These are phyloP conservation scores for Fomitopsis schrenkii DNA, from an alignment of 1,284 basidiomycete species.

Conservation along the genomic window DNA sequence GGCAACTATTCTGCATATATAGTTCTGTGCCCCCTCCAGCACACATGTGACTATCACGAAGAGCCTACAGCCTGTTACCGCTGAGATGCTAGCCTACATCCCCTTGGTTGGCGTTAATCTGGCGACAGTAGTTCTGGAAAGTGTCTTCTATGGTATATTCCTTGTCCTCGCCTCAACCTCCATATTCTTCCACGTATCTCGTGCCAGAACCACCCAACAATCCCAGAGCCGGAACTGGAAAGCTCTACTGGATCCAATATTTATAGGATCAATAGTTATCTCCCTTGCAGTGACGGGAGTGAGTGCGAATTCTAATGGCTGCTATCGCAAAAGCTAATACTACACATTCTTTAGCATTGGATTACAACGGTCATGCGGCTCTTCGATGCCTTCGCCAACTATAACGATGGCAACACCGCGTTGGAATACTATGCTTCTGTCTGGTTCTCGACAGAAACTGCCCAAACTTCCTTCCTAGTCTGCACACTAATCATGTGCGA, in stretches of 20 bases:
- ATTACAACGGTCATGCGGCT: not conserved
- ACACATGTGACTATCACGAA: too few relatives aligned
- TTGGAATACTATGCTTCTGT: not conserved
- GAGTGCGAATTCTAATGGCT: not conserved
- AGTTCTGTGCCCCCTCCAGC: too few relatives aligned
- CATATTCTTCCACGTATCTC: too few relatives aligned
- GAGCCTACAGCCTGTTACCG: too few relatives aligned
- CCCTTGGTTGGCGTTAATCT: not conserved
- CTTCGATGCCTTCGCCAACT: not conserved
- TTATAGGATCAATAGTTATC: not conserved
- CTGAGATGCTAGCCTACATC: too few relatives aligned
- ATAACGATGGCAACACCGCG: not conserved
- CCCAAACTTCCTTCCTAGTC: not conserved
- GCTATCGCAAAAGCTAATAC: not conserved
- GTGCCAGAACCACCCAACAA: too few relatives aligned
- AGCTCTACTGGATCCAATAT: not conserved
- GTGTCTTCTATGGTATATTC: conserved; percentile 3
- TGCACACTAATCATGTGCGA: not conserved
- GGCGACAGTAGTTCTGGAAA: conserved; percentile 2
- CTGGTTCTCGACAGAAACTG: not conserved
- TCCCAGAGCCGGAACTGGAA: too few relatives aligned
- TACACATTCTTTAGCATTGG: conserved; percentile 2
- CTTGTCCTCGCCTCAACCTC: not conserved
- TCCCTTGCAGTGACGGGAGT: not conserved
- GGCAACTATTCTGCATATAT: too few relatives aligned